These are phyloP conservation scores for Vanrija sp. DNA, from an alignment of 1,284 basidiomycete species.

Conservation along the genomic window DNA sequence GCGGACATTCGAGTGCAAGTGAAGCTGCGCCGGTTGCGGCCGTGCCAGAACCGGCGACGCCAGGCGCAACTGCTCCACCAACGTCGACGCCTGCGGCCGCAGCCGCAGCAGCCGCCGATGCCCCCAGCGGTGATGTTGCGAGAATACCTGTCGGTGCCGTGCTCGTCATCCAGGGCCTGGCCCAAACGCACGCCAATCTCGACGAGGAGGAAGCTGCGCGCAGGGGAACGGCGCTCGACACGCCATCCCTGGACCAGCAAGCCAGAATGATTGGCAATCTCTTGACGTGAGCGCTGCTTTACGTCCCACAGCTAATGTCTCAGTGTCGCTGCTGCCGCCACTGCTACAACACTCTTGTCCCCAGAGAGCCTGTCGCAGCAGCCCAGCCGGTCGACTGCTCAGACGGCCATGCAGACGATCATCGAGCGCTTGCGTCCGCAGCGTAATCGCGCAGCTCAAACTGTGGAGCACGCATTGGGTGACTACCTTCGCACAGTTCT, in stretches of 20 bases:
- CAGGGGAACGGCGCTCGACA: slow-evolving; percentile 5
- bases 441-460: slow-evolving; percentile 21
- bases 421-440: slow-evolving; percentile 37
- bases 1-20: background rate
- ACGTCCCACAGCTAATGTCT: background rate
- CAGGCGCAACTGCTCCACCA: slow-evolving; percentile 4
- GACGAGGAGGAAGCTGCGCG: slow-evolving; percentile 4
- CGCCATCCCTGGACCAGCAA: slow-evolving; percentile 36
- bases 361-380: slow-evolving; percentile 18
- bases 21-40: slow-evolving; percentile 1
- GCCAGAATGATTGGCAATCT: slow-evolving; percentile 46
- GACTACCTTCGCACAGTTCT: slow-evolving; percentile 40
- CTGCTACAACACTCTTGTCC: slow-evolving; percentile 40
- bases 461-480: slow-evolving; percentile 39
- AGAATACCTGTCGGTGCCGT: slow-evolving; percentile 39
- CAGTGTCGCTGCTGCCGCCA: slow-evolving; percentile 46
- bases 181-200: slow-evolving; percentile 36
- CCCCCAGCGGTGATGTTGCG: background rate
- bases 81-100: slow-evolving; percentile 6
- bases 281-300: slow-evolving; percentile 35
- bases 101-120: background rate
- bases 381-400: slow-evolving; percentile 21
- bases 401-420: slow-evolving; percentile 35
- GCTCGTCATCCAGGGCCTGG: slow-evolving; percentile 46
- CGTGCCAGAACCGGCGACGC: background rate